Conservation (phyloP, 805 yeast genomes). For the Metschnikowia matae region DNA sequence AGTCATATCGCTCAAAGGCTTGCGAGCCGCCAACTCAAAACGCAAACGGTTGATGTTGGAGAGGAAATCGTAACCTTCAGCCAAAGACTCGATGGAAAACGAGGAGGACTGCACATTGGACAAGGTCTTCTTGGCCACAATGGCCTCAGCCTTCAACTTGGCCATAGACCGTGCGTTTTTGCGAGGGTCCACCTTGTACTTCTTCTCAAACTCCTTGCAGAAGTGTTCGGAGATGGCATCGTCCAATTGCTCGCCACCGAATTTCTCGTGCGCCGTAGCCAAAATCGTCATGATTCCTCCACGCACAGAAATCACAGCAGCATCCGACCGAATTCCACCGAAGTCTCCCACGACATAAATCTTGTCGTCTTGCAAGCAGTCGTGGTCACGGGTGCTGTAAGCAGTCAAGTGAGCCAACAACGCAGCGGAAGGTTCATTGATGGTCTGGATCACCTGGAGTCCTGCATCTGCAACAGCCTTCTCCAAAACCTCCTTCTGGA, state of each 20-base stretch:
- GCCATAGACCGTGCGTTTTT: constrained; percentile 80
- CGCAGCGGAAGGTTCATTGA: constrained; percentile 91
- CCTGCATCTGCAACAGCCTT: constrained; percentile 67
- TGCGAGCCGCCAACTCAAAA: constrained; percentile 82
- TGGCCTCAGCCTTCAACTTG: constrained; percentile 79
- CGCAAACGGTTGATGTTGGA: constrained; percentile 90
- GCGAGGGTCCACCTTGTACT: constrained; percentile 75
- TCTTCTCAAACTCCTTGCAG: constrained; percentile 92
- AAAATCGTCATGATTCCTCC: constrained; percentile 90
- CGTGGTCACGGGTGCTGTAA: constrained; percentile 30
- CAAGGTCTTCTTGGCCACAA: constrained; percentile 83
- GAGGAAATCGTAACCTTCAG: constrained; percentile 92
- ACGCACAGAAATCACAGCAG: constrained; percentile 87
- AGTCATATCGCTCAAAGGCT: constrained; percentile 70
- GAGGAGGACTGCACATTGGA: constrained; percentile 86
- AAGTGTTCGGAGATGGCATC: constrained; percentile 74
- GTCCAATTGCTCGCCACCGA: constrained; percentile 90
- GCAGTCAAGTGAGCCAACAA: constrained; percentile 70
- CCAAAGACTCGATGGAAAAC: constrained; percentile 90
- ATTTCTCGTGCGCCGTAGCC: constrained; percentile 76
- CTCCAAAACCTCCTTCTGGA: constrained; percentile 62
- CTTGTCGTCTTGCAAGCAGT: constrained; percentile 56
- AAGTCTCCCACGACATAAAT: constrained; percentile 90
- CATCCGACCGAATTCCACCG: constrained; percentile 95
- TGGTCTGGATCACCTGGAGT: constrained; percentile 75